Conservation (phyloP, 2,329 filamentous ascomycete genomes). For the Alternaria postmessia region DNA sequence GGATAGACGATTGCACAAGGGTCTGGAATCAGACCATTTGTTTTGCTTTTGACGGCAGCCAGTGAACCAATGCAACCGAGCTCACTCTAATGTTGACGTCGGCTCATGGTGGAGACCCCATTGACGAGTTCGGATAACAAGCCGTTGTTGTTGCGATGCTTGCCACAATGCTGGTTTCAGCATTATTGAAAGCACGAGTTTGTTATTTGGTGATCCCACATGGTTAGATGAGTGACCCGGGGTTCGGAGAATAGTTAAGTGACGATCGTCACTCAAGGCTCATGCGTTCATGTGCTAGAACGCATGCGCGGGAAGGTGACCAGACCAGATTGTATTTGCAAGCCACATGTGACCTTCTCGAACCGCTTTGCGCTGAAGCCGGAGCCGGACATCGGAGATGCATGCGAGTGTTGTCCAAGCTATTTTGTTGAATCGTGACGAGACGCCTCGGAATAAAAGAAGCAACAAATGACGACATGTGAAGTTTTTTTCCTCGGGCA, state of each 20-base stretch:
- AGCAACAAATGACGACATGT: background rate
- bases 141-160: slow-evolving; percentile 8
- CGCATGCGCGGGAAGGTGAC: slow-evolving; percentile 1
- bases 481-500: background rate
- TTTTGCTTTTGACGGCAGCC: slow-evolving; percentile 20
- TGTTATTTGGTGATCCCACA: slow-evolving; percentile 6
- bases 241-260: slow-evolving; percentile 17
- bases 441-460: background rate
- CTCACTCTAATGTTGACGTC: slow-evolving; percentile 17
- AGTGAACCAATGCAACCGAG: slow-evolving; percentile 16
- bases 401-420: background rate
- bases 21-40: slow-evolving; percentile 18
- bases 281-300: slow-evolving; percentile 9
- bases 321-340: slow-evolving; percentile 4
- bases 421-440: background rate
- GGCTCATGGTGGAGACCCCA: slow-evolving; percentile 4
- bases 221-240: slow-evolving; percentile 10
- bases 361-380: background rate
- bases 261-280: slow-evolving; percentile 12
- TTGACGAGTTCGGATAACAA: slow-evolving; percentile 6
- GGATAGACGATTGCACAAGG: slow-evolving; percentile 13
- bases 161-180: slow-evolving; percentile 14
- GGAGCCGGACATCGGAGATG: background rate
- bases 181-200: slow-evolving; percentile 11
- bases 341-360: slow-evolving; percentile 13